A percentile compares a stretch with the other conserved stretches of the same genome.
phyloP scores from a whole-genome alignment of 441 rosid genomes.

The Flueggea neowawraea region DNA sequence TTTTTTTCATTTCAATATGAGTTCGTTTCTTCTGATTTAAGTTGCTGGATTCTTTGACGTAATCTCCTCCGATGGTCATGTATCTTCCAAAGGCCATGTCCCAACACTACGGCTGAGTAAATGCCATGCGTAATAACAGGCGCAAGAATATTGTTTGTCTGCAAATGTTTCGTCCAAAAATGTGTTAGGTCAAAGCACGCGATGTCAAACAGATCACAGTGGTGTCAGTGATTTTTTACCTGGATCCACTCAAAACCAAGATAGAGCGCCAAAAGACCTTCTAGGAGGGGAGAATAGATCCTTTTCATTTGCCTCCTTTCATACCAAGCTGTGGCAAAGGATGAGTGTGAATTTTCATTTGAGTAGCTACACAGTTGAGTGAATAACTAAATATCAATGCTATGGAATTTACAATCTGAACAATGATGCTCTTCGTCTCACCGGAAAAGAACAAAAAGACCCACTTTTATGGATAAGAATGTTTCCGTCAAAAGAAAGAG shows the following conservation, averaged over 20 bases:
- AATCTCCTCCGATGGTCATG: constrained; percentile 74
- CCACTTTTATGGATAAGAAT: too few relatives aligned
- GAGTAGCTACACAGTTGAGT: too few relatives aligned
- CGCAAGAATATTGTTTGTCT: constrained; percentile 82
- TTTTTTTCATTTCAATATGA: neutral
- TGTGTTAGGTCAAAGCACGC: neutral
- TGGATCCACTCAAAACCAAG: constrained; percentile 95
- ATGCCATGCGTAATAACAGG: constrained; percentile 93
- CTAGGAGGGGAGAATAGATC: constrained; percentile 94
- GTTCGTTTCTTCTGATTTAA: constrained; percentile 42
- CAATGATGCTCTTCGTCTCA: too few relatives aligned
- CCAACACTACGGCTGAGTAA: constrained; percentile 76
- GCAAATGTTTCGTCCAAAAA: constrained; percentile 18
- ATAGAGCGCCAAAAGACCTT: constrained; percentile 87
- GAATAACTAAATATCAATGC: too few relatives aligned
- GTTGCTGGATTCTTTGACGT: constrained; percentile 58
- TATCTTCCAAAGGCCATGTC: constrained; percentile 91
- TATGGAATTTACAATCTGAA: too few relatives aligned
- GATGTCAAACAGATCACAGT: neutral
- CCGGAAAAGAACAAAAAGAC: too few relatives aligned
- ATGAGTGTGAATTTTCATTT: neutral
- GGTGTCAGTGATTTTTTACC: constrained; percentile 27
- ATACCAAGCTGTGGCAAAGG: constrained; percentile 70
- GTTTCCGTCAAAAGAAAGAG: too few relatives aligned
- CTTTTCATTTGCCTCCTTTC: constrained; percentile 95